Evolutionary conservation across 2,329 filamentous ascomycete species (phyloP).

Genomic region (Blastomyces parvus): DNA sequence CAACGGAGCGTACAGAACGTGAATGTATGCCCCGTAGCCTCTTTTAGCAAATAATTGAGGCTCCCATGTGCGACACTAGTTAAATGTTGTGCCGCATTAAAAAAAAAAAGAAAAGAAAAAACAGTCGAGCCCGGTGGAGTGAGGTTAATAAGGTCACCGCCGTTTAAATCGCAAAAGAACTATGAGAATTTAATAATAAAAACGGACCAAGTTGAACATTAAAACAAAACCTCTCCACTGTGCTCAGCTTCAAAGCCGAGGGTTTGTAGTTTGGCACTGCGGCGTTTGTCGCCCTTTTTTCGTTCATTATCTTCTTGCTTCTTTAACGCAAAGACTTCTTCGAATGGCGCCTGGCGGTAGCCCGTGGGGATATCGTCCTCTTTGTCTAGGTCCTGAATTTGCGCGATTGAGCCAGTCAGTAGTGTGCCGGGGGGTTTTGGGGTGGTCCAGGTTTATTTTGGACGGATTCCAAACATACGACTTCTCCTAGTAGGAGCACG

Average conservation of each 20-base stretch:
- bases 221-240: constrained; percentile 63
- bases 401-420: neutral
- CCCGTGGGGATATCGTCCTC: constrained; percentile 75
- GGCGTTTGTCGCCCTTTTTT: constrained; percentile 63
- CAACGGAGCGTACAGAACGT: neutral
- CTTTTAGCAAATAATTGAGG: constrained; percentile 1
- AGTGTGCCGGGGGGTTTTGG: neutral
- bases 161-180: neutral
- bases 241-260: constrained; percentile 86
- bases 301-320: constrained; percentile 61
- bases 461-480: constrained; percentile 41
- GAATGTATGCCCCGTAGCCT: neutral
- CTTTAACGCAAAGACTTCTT: constrained; percentile 61
- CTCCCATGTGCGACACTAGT: neutral
- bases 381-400: constrained; percentile 69
- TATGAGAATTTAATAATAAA: neutral
- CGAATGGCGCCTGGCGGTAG: constrained; percentile 56
- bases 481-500: constrained; percentile 88
- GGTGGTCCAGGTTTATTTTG: neutral
- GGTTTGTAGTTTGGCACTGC: constrained; percentile 59
- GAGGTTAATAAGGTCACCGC: neutral
- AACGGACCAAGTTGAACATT: constrained; percentile 12
- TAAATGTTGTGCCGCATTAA: neutral
- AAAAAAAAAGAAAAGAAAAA: neutral
- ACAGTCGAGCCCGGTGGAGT: neutral